Evolutionary conservation across 345 rosid species (phyloP), one percentile per base, ranked within the genome.

Genomic region (Melaleuca alternifolia): DNA sequence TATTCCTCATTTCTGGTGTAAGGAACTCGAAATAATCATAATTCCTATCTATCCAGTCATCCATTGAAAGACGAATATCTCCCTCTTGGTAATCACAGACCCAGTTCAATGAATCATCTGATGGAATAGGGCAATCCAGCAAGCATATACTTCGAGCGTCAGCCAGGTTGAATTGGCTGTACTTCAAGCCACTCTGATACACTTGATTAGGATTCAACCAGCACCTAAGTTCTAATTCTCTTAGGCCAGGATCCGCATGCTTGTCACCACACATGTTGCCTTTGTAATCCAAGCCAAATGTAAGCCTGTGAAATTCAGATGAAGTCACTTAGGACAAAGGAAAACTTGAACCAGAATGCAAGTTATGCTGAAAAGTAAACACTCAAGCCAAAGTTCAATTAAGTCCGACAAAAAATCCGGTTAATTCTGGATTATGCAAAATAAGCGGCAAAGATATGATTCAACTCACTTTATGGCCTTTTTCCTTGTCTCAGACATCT

Each of bases 61-160:
- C 89, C 94, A 91, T 86, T 28, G 93, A 91, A 85, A 97, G 91
- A 88, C 92, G 96, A 87, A 96, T 96, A 85, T 96, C 99, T 53
- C 99, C 99, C 13, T 96, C 99, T 61, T 99, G 99, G 90, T 97
- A 97, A 90, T 97, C 99, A 92, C 99, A 97, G 83, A 95, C 98
- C 99, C 99, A 96, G 86, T 88, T 92, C 50, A 97, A 95, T 28
- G 92, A 89, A 92, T 97, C 99, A 50, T 94, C 97, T 11, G 95
- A 89, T 8, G 99, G 98, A 48, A 53, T 85, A 61, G 99, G 99
- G 84, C 99, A 97, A 87, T 97, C 99, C 90, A 96, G 89, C 90
- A 96, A 92, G 90, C 99, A 97, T 88, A 96, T 93, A 89, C 92
- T 96, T 88, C 99, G 93, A 84, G 99, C 99, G 91, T 94, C 87